Base-by-base conservation (phyloP, 345 rosid genomes). In the Brassica napus region DNA sequence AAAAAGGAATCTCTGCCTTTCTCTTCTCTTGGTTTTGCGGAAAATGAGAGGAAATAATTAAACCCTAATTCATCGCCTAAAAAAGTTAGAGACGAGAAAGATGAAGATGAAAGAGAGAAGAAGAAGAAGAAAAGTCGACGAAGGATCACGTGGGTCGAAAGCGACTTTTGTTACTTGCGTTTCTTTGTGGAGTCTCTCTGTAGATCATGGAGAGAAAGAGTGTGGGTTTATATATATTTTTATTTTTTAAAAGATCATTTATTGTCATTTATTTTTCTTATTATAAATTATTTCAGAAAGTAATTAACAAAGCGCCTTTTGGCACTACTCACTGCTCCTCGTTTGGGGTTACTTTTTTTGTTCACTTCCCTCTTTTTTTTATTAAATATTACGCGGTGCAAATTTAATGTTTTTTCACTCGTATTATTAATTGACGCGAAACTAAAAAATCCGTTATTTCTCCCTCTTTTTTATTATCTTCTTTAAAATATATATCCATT, bases 111-210 rank as follows among this genome's bases (percentile, higher is more conserved):
- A 7, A 72, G 78, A 60, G 57, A 32, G 69, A 31, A 42, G 78
- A 44, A 55, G 79, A 0, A 31, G 75, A 52, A 69, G 80, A 81
- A 76, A 76, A 81, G 83, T 76, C 80, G 77, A 81, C 72, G 80
- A 71, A 71, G 66, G 80, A 72, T 76, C 80, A 81, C 80, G 80
- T 81, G 80, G 73, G 28, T 44, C 26, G 69, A 81, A 76, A 81
- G 80, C 80, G 83, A 81, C 83, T 75, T 80, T 80, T 70, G 76
- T 37, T 55, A n/a, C 57, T 79, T 58, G 80, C 62, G 78, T 79
- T 79, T 79, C 65, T 47, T 65, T 75, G 76, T 75, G 77, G 83
- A 70, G 80, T 75, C 80, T 81, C 77, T 58, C 77, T 71, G 80
- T 59, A 71, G 83, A 76, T 76, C 65, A 81, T 4, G 18, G 26